Base-by-base conservation (phyloP, 2,329 filamentous ascomycete species). In the Cladorrhinum sp. region DNA sequence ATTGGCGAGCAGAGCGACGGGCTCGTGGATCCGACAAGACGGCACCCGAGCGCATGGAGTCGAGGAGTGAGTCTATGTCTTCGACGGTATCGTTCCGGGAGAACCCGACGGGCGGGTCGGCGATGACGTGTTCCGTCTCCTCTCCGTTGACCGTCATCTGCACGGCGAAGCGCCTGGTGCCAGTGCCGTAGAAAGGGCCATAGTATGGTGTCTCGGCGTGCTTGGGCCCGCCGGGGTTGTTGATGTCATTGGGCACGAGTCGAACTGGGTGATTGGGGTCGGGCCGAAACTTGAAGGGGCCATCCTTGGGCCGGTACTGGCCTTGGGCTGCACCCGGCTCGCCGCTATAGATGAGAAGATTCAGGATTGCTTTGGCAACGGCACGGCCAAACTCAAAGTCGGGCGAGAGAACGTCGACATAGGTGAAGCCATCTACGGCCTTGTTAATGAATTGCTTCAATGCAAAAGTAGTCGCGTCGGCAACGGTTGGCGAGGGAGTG, bases 281-380 rank as follows among this genome's bases (percentile, higher is more conserved):
- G 54, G 54, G 6, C 13, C 54, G 54, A 56, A 56, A 56, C 23
- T 56, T 56, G 54, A 45, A 59, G 22, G 50, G 57, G n/a, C 57
- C 57, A 2, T 55, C 57, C 18, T 59, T 59, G 51, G 57, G 57
- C 23, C 53, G 58, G 53, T 60, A 60, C 13, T 49, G 36, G 48
- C 53, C 58, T 38, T 57, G 58, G 53, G 38, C 58, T 16, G 54
- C 58, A 25, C 58, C 58, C 18, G 58, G 58, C 25, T 60, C 58
- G 52, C 58, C 49, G 58, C 22, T 23, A 38, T 55, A 55, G 25
- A 60, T 32, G 52, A 60, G 58, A 8, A 56, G 58, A 32, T n/a
- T 54, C 27, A 59, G 50, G n/a, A 55, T 55, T 41, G 57, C 57
- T 24, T 29, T 55, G 50, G 50, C 57, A 32, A 32, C 29, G 29